phyloP scores from a whole-genome alignment of 345 rosid genomes.

The Aquilaria yunnanensis region DNA sequence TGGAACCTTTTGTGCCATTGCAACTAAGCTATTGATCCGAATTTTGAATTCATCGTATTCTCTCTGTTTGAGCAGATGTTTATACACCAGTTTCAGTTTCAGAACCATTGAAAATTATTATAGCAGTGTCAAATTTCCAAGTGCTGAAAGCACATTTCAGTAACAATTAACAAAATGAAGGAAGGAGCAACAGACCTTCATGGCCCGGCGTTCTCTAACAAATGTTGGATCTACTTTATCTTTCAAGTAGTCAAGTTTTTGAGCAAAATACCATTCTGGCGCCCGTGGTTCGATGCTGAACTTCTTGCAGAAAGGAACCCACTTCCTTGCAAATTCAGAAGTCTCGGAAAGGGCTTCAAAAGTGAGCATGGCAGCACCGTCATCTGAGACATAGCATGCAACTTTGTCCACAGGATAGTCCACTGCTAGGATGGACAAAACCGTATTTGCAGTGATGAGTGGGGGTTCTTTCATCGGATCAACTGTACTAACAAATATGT shows the following conservation, averaged over 20 bases:
- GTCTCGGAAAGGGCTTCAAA: constrained; percentile 94
- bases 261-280: constrained; percentile 86
- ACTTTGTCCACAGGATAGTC: constrained; percentile 85
- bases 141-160: background rate
- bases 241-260: constrained; percentile 69
- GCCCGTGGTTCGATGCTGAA: constrained; percentile 82
- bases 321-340: constrained; percentile 80
- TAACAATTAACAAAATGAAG: background rate
- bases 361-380: constrained; percentile 97
- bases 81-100: background rate
- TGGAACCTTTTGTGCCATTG: constrained; percentile 83
- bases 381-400: constrained; percentile 93
- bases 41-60: constrained; percentile 87
- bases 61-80: constrained; percentile 37
- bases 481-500: constrained; percentile 83
- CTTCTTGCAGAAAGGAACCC: constrained; percentile 94
- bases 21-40: constrained; percentile 69
- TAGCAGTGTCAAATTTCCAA: background rate
- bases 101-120: constrained; percentile 5
- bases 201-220: constrained; percentile 71
- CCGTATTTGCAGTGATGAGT: constrained; percentile 89
- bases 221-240: constrained; percentile 67
- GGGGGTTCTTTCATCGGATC: constrained; percentile 96
- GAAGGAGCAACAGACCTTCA: constrained; percentile 53
- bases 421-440: constrained; percentile 84